Percentiles rank a stretch among this genome's conserved stretches.
Evolutionary conservation across 148 eudicot genomes (phyloP).

Genomic region (Rhododendron griersonianum): DNA sequence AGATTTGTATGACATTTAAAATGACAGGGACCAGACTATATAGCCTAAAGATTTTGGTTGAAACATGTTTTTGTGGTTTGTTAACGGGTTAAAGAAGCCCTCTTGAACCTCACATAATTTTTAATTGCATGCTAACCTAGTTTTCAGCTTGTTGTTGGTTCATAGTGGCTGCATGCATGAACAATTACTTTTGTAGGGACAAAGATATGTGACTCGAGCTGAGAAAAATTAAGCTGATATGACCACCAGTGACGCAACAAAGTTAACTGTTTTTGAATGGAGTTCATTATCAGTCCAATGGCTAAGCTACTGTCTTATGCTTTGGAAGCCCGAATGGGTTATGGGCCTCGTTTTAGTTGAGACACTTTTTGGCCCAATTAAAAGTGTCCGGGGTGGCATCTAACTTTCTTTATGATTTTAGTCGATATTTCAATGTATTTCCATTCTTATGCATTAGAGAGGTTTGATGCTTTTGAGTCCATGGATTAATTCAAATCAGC

Average conservation of each 20-base stretch:
- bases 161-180: not conserved
- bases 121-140: not conserved
- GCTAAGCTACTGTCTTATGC: not conserved
- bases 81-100: not conserved
- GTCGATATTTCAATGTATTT: not conserved
- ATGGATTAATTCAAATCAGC: not conserved
- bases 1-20: not conserved
- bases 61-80: not conserved
- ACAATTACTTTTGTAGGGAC: not conserved
- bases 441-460: not conserved
- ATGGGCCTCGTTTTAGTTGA: not conserved
- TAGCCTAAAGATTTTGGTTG: not conserved
- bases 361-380: not conserved
- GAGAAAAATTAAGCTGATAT: not conserved
- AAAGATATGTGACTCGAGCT: not conserved
- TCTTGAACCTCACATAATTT: not conserved
- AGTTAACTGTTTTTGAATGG: not conserved
- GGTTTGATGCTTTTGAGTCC: not conserved
- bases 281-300: not conserved
- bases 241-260: not conserved
- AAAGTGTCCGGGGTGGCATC: not conserved
- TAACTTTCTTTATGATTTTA: not conserved
- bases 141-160: not conserved
- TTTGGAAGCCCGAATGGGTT: not conserved
- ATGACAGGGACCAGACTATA: no score